A percentile compares a stretch with the other conserved stretches of the same genome.
Conservation (phyloP, 2,329 filamentous ascomycete species). For the Tolypocladium endophyticum region DNA sequence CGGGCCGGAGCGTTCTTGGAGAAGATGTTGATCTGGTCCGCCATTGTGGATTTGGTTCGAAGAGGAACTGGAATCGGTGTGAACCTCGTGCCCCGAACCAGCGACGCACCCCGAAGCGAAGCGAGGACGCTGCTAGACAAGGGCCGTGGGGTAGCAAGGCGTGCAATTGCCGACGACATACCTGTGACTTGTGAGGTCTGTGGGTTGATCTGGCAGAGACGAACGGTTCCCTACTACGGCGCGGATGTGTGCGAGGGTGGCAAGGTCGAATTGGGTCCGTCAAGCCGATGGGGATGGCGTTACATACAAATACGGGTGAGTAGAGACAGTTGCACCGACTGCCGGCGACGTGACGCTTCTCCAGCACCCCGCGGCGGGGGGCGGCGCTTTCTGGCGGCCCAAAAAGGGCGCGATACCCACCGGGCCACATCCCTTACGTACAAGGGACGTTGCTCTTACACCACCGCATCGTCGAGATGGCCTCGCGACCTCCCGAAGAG, state of each 20-base stretch:
- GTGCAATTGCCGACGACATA: constrained; percentile 13
- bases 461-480: background rate
- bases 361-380: background rate
- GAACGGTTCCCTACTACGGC: background rate
- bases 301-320: background rate
- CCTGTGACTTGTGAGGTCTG: constrained; percentile 7
- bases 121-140: constrained; percentile 1
- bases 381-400: constrained; percentile 2
- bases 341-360: background rate
- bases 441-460: constrained; percentile 1
- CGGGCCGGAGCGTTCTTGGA: constrained; percentile 49
- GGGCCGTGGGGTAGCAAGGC: constrained; percentile 6
- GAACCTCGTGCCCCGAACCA: constrained; percentile 12
- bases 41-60: constrained; percentile 29
- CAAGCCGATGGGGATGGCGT: background rate
- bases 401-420: background rate
- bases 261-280: background rate
- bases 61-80: constrained; percentile 16
- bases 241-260: background rate
- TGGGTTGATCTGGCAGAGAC: background rate
- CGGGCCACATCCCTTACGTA: constrained; percentile 1
- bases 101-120: constrained; percentile 1
- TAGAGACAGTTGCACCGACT: background rate
- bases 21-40: constrained; percentile 40
- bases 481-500: background rate